Conservation (phyloP, 441 rosid genomes). For the Jatropha multifida region DNA sequence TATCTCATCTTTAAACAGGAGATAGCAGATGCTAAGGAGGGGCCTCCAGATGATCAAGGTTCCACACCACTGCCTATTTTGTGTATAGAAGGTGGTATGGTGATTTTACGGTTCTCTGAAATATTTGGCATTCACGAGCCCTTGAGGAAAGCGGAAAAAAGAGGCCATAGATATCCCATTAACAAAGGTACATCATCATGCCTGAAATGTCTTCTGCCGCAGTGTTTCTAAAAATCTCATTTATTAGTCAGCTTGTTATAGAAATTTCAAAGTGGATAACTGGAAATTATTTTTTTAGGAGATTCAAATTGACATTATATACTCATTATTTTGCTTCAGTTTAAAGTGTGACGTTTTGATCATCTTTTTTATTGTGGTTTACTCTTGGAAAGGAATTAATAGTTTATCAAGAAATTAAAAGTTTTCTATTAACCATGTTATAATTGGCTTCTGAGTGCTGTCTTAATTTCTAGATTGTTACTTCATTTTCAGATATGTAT, state of each 20-base stretch:
- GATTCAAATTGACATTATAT: background rate
- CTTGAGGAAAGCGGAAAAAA: constrained; percentile 60
- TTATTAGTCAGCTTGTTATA: constrained; percentile 11
- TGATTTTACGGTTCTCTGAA: constrained; percentile 87
- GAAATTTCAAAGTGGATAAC: background rate
- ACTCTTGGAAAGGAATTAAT: background rate
- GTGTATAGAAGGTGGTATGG: constrained; percentile 84
- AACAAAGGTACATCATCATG: constrained; percentile 55
- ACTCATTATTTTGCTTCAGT: background rate
- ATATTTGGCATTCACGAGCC: constrained; percentile 90
- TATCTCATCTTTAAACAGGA: constrained; percentile 41
- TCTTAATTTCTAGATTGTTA: constrained; percentile 17
- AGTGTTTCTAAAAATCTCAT: background rate
- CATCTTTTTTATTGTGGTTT: background rate
- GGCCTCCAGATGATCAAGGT: constrained; percentile 42
- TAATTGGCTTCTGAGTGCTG: constrained; percentile 22
- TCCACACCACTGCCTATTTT: constrained; percentile 73
- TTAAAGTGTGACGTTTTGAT: background rate
- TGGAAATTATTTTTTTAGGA: background rate
- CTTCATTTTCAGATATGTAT: constrained; percentile 59
- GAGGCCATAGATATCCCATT: constrained; percentile 55
- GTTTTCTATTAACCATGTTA: background rate
- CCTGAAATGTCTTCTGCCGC: background rate
- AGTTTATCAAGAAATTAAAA: too few species aligned
- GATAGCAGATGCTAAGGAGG: constrained; percentile 42